Evolutionary conservation across 345 rosid species (phyloP), one percentile per base, ranked within the genome.

Genomic region (Linum lewisii): DNA sequence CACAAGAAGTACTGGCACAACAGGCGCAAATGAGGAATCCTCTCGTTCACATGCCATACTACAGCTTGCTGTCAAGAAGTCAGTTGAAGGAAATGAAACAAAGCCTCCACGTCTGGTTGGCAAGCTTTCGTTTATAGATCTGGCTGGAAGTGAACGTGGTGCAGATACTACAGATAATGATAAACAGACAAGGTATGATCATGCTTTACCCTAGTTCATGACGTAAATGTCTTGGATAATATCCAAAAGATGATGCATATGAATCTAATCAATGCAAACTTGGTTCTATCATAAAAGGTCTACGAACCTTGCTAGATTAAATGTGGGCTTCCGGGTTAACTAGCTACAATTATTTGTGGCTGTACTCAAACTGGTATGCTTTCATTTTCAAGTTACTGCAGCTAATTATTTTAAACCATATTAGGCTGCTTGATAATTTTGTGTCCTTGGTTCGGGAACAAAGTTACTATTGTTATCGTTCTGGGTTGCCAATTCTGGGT

Each of bases 81-180:
- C 95, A 21, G 78, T 73, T 47, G 94, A 86, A 67, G 91, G 91
- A 44, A 88, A 62, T 66, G 93, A 85, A 62, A 73, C 95, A 54
- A 92, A 92, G 82, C 94, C 94, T 61, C 88, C 94, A 19, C 93
- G 91, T 68, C 75, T 83, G 18, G 84, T 92, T 69, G 98, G 98
- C 55, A 88, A 92, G 72, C 97, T 88, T 49, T 92, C 99, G 58
- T 92, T 92, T 71, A 92, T 92, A 56, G 99, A 92, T 81, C 94
- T 92, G 63, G 99, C 99, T 59, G 99, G 97, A 81, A 88, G 99
- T 78, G 99, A 88, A 71, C 95, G 99, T 50, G 99, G 99, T 67
- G 99, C 99, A 22, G 99, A 92, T 75, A 88, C 99, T 59, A 92
- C 99, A 24, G 99, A 92, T 75, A 92, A 92, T 65, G 99, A 92